Conservation (phyloP, 257 asterid genomes). For the Lavandula angustifolia region DNA sequence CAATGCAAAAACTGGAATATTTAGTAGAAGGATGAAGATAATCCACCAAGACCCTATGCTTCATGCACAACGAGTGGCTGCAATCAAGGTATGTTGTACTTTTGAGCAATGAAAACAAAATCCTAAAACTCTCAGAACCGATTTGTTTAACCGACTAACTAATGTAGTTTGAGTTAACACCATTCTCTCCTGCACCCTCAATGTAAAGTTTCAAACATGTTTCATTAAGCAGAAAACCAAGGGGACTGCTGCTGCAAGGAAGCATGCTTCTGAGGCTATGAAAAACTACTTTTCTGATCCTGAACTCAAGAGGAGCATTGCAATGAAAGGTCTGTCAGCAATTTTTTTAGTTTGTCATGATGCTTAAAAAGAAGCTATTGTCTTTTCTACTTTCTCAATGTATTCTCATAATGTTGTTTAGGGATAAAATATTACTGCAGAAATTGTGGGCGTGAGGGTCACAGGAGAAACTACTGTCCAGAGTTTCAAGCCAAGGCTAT, state of each 20-base stretch:
- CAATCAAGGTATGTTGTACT: constrained; percentile 66
- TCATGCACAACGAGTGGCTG: constrained; percentile 89
- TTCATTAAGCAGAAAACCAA: constrained; percentile 55
- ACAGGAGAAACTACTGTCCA: constrained; percentile 80
- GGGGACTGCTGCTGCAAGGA: constrained; percentile 84
- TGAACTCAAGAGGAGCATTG: constrained; percentile 76
- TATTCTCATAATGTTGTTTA: constrained; percentile 21
- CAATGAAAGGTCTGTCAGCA: constrained; percentile 69
- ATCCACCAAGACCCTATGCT: constrained; percentile 85
- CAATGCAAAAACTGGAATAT: constrained; percentile 86
- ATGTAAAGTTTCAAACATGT: too few species aligned
- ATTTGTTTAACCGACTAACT: too few species aligned
- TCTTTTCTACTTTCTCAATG: not conserved
- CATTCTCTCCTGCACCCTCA: too few species aligned
- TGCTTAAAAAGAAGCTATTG: too few species aligned
- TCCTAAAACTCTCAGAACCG: too few species aligned
- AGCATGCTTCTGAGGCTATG: constrained; percentile 88
- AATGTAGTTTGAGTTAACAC: not conserved
- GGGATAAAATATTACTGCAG: constrained; percentile 72
- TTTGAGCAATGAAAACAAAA: not conserved
- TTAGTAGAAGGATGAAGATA: constrained; percentile 89
- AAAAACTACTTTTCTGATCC: constrained; percentile 75
- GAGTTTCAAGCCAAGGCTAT: constrained; percentile 39
- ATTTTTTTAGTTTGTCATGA: constrained; percentile 7
- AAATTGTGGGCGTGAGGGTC: constrained; percentile 84